Evolutionary conservation across 2,329 filamentous ascomycete species (phyloP), one percentile per base, ranked within the genome.

Genomic region (Phaeomoniella chlamydospora): DNA sequence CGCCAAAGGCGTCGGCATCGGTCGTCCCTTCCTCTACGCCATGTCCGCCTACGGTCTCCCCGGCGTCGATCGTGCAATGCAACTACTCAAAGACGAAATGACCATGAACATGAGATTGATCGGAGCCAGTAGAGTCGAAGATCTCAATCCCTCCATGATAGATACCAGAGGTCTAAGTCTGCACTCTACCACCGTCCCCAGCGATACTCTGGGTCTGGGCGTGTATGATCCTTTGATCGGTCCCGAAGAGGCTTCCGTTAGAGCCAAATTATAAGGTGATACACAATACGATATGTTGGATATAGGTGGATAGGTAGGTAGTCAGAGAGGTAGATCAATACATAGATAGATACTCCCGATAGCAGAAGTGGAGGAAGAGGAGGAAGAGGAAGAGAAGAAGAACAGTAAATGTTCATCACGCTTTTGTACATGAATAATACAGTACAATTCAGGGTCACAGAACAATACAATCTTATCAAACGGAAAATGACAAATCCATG

Each of bases 101-200:
- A 86, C 92, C 64, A 96, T 96, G 88, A 90, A 88, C 53, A 96
- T 98, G 90, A 75, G 90, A 4, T 64, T 98, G 43, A 85, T 98
- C 47, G 90, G 90, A 6, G 82, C 77, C 40, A 72, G 69, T 14
- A 77, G 61, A 41, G 58, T 98, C 18, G 74, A 76, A 22, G 77
- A 98, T 47, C 62, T 98, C 42, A 83, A 81, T 42, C 80, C 87
- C 0, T 77, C 75, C 16, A 62, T 98, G 56, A 57, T 98, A 14
- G 90, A 98, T 54, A 72, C 74, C 0, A 66, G 80, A 41, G 83
- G 79, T 2, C 54, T 94, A 46, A 67, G 61, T 43, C 64, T 67
- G 43, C 78, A 81, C 49, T 64, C 60, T 10, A 67, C 71, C 2
- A 49, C 54, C 29, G 71, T 78, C 22, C 77, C 77, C 9, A 51